Evolutionary conservation across 1,284 basidiomycete genomes (phyloP), one percentile per base, ranked within the genome.

Genomic region (Malassezia caprae): DNA sequence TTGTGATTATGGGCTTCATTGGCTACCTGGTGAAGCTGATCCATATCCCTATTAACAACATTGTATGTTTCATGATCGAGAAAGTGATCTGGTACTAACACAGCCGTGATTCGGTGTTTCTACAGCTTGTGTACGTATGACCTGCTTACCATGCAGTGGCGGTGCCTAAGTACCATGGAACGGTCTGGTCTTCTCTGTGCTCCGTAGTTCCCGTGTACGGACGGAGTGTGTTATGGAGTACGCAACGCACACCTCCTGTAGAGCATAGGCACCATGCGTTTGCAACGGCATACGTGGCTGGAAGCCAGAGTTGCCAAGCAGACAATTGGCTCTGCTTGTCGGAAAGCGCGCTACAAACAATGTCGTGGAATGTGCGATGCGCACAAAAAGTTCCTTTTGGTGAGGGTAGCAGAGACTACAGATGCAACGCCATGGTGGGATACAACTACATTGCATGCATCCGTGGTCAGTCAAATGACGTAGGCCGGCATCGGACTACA

Each of bases 11-110:
- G 72, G 72, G 72, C 34, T 72, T 74, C 60, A 74, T 74, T 46
- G 72, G 72, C 31, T 74, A 74, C 66, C 68, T 74, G 56, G 71
- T 74, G 53, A 74, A 74, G 65, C 65, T 74, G 34, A 68, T 74
- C 48, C 72, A 74, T 58, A 74, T 74, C 43, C 72, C 72, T 40
- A 72, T 74, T 48, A 69, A 72, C 61, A 68, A 72, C 50, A 72
- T 74, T 59, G 70, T 74, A 65, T 56, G 70, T 69, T 17, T 31
- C n/a, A n/a, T 1, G 2, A 35, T 21, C 6, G 8, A 30, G 8
- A 7, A 4, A 26, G 13, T 10, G 27, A 46, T 13, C 24, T 15
- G 7, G 40, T 41, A 41, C 51, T 53, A 41, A 53, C 51, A 46
- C 35, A 27, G 23, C 5, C 15, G 32, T 26, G 19, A 19, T 17